Base-by-base conservation (phyloP, 2,329 filamentous ascomycete species). In the Fusarium sp. region DNA sequence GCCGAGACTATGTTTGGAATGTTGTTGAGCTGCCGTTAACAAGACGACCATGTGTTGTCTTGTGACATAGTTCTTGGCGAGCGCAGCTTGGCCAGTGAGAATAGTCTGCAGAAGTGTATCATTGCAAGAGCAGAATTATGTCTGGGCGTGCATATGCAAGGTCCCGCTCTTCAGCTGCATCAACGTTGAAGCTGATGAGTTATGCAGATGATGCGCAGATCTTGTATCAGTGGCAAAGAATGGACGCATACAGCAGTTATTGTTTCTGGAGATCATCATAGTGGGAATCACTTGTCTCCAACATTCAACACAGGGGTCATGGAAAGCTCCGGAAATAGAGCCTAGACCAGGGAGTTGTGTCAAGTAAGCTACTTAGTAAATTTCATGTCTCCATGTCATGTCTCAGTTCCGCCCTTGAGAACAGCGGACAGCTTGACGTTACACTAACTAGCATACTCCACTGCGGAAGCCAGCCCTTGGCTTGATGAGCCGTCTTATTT, bases 1-100 rank as follows among this genome's bases (percentile, higher is more conserved):
- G 46, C n/a, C 43, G 18, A 49, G 50, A n/a, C 34, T 48, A 8
- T n/a, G 6, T n/a, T 2, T 68, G 67, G 67, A 70, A 70, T 70
- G 66, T n/a, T 52, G 20, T 4, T 13, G 11, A 8, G 39, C n/a
- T 49, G 14, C 28, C 26, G 54, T 53, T 31, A 36, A 60, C 38
- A 45, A 48, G 45, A 54, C 36, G 33, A 24, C 55, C 40, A 42
- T 43, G n/a, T 52, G 17, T 5, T 3, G 24, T 34, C 13, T 1
- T 26, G 18, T 22, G 22, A 17, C 22, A 7, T 43, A 17, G n/a
- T 26, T 43, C 40, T 43, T 24, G 20, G 42, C 15, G 20, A n/a
- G 22, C 15, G 22, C n/a, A 20, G 15, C n/a, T 8, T 22, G n/a
- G 24, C 20, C 24, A 34, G 14, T n/a, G 7, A 17, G 40, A 10